Percentiles rank a stretch among this genome's conserved stretches.
Evolutionary conservation across 2,329 filamentous ascomycete genomes (phyloP).

Genomic region (Hansfordia pulvinata): DNA sequence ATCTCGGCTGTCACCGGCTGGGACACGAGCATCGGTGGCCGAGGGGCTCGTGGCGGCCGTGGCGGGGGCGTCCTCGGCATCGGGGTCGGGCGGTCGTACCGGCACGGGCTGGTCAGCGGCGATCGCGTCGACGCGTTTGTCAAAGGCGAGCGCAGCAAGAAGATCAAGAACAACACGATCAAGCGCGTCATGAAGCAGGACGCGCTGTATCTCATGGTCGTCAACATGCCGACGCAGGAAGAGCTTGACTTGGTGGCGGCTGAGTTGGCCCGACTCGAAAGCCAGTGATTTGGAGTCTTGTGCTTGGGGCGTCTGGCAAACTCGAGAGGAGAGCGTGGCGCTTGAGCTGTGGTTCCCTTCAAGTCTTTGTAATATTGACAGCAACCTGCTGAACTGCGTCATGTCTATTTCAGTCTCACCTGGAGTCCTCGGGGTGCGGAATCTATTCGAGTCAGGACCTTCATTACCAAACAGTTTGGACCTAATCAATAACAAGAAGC

Average conservation of each 20-base stretch:
- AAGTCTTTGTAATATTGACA: too few relatives aligned
- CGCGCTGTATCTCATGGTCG: slow-evolving; percentile 4
- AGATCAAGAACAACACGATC: neutral
- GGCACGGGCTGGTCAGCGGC: slow-evolving; percentile 7
- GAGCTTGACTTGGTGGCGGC: slow-evolving; percentile 1
- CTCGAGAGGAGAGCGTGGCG: too few relatives aligned
- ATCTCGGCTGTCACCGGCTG: slow-evolving; percentile 32
- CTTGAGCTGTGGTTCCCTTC: too few relatives aligned
- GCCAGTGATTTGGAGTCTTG: too few relatives aligned
- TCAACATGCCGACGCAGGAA: slow-evolving; percentile 2
- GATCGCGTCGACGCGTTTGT: slow-evolving; percentile 11
- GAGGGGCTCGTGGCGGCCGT: neutral
- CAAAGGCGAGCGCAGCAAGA: slow-evolving; percentile 6
- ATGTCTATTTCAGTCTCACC: too few relatives aligned
- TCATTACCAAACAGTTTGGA: too few relatives aligned
- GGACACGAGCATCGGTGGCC: slow-evolving; percentile 13
- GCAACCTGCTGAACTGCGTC: too few relatives aligned
- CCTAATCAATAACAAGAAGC: too few relatives aligned
- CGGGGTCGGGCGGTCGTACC: neutral
- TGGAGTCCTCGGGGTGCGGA: too few relatives aligned
- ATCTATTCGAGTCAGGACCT: too few relatives aligned
- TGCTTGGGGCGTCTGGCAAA: too few relatives aligned
- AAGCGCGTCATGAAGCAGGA: slow-evolving; percentile 2
- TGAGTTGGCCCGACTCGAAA: too few relatives aligned
- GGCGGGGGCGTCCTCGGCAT: neutral